Conservation (phyloP, 106 monocot species). For the Dendrobium huoshanense region DNA sequence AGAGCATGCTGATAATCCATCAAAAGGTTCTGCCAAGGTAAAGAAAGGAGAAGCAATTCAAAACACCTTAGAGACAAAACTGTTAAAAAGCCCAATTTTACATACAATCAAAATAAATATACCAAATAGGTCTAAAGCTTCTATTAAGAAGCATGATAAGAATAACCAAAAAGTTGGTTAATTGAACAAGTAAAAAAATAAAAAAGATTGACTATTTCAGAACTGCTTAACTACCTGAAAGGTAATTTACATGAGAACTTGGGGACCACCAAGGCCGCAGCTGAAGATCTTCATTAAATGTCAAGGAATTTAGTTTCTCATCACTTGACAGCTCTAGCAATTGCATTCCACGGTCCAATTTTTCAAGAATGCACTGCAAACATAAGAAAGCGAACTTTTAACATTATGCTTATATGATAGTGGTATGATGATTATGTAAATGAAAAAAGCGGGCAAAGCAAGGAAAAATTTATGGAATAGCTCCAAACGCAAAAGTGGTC, state of each 20-base stretch:
- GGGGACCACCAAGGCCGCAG: constrained; percentile 95
- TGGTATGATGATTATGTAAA: background rate
- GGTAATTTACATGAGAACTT: constrained; percentile 47
- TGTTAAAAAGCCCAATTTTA: background rate
- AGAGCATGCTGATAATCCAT: constrained; percentile 26
- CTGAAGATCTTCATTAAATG: constrained; percentile 82
- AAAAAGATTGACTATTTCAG: background rate
- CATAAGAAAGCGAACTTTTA: background rate
- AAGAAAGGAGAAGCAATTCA: constrained; percentile 1
- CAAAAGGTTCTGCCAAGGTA: constrained; percentile 49
- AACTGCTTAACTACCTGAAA: constrained; percentile 35
- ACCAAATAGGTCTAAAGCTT: background rate
- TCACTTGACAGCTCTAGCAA: constrained; percentile 48
- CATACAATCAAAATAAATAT: background rate
- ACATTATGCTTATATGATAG: background rate
- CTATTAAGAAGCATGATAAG: background rate
- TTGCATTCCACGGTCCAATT: constrained; percentile 31
- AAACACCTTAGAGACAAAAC: background rate
- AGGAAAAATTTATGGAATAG: background rate
- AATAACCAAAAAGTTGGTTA: background rate
- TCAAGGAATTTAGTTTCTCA: constrained; percentile 49
- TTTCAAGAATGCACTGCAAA: constrained; percentile 56
- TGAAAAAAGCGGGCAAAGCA: background rate
- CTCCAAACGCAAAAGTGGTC: too few species aligned
- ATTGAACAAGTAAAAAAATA: background rate